phyloP scores from a whole-genome alignment of 768 basidiomycete genomes.

The Amanita jacksonii region DNA sequence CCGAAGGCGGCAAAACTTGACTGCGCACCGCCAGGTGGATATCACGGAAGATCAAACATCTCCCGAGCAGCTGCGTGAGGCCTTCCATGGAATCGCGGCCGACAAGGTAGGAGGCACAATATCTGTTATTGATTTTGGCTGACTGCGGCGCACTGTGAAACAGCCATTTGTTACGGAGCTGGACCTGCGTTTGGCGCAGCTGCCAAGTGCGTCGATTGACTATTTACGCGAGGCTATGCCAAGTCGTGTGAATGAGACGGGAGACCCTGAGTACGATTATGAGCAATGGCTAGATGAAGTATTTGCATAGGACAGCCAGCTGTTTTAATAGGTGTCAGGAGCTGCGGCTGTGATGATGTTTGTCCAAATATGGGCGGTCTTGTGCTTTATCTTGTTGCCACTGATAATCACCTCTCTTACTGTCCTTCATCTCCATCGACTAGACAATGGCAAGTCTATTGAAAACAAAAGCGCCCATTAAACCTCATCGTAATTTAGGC shows the following conservation, averaged over 20 bases:
- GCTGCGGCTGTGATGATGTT: background rate
- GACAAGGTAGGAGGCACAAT: constrained; percentile 57
- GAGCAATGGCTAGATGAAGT: constrained; percentile 77
- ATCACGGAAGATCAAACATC: constrained; percentile 95
- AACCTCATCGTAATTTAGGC: constrained; percentile 25
- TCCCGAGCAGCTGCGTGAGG: constrained; percentile 82
- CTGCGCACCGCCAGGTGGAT: constrained; percentile 53
- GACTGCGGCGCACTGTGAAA: background rate
- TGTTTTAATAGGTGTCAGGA: background rate
- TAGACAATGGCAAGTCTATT: constrained; percentile 20
- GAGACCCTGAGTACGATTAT: constrained; percentile 70
- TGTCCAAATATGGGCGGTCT: constrained; percentile 10
- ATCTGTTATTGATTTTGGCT: background rate
- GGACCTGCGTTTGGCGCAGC: constrained; percentile 76
- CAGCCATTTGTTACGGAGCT: constrained; percentile 92
- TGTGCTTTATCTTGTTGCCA: constrained; percentile 17
- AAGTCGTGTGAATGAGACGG: constrained; percentile 34
- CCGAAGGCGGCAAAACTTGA: constrained; percentile 4
- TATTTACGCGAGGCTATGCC: constrained; percentile 86
- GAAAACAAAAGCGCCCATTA: background rate
- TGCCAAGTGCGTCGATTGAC: constrained; percentile 66
- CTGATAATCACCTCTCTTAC: background rate
- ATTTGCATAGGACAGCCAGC: constrained; percentile 39
- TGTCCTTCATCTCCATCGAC: constrained; percentile 16
- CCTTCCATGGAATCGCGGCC: constrained; percentile 85